Conservation (phyloP, 2,329 filamentous ascomycete genomes). For the Fusarium liriodendri region DNA sequence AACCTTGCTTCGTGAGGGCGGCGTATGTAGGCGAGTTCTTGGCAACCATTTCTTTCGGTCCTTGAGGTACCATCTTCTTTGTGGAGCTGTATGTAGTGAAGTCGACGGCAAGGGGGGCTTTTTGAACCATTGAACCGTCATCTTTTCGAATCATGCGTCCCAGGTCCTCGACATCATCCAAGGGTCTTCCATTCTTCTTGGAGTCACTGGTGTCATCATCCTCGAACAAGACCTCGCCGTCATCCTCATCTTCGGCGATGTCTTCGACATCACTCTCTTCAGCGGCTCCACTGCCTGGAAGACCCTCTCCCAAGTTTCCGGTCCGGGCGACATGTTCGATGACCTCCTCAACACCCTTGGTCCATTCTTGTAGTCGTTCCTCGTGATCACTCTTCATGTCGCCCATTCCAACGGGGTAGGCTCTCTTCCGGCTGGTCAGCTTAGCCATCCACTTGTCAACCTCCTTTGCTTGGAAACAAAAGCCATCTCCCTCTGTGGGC, state of each 20-base stretch:
- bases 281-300: slow-evolving; percentile 83
- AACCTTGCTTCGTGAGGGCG: slow-evolving; percentile 94
- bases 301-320: slow-evolving; percentile 70
- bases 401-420: slow-evolving; percentile 88
- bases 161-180: slow-evolving; percentile 89
- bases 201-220: slow-evolving; percentile 51
- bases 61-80: slow-evolving; percentile 56
- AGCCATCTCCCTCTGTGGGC: slow-evolving; percentile 90
- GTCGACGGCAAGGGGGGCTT: slow-evolving; percentile 78
- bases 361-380: slow-evolving; percentile 80
- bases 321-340: slow-evolving; percentile 72
- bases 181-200: slow-evolving; percentile 56
- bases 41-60: slow-evolving; percentile 92
- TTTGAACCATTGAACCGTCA: slow-evolving; percentile 44
- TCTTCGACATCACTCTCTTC: slow-evolving; percentile 87
- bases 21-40: slow-evolving; percentile 88
- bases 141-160: slow-evolving; percentile 70
- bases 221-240: slow-evolving; percentile 61
- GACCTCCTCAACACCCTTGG: slow-evolving; percentile 76
- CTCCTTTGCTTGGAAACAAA: slow-evolving; percentile 91
- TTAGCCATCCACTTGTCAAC: slow-evolving; percentile 98
- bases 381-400: slow-evolving; percentile 82
- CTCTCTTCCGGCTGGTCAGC: slow-evolving; percentile 85
- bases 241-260: slow-evolving; percentile 67
- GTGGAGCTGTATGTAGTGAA: slow-evolving; percentile 79